Conservation (phyloP, 192 early-diverging fungal genomes). For the Backusella australiensis region DNA sequence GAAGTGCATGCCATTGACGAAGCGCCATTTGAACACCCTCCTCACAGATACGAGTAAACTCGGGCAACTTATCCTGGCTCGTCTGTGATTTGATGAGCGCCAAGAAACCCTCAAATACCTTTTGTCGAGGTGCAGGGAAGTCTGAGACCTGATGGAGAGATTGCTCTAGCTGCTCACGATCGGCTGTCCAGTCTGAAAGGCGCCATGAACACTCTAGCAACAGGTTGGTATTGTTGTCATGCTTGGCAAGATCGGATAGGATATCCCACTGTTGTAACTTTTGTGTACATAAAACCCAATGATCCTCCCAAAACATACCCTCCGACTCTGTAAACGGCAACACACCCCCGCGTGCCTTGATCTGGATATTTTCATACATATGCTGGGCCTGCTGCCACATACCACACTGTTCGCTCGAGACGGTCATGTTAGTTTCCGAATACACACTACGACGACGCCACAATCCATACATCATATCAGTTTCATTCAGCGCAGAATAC, state of each 20-base stretch:
- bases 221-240: conserved; percentile 85
- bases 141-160: conserved; percentile 63
- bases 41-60: conserved; percentile 80
- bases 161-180: conserved; percentile 73
- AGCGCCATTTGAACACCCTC: conserved; percentile 84
- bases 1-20: conserved; percentile 87
- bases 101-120: conserved; percentile 88
- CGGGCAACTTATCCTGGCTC: conserved; percentile 51
- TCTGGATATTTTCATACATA: conserved; percentile 90
- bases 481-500: conserved; percentile 79
- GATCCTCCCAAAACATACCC: conserved; percentile 96
- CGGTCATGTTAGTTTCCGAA: conserved; percentile 89
- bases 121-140: conserved; percentile 62
- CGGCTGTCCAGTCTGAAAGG: conserved; percentile 87
- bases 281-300: conserved; percentile 90
- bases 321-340: conserved; percentile 92
- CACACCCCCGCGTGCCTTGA: conserved; percentile 81
- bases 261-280: conserved; percentile 98
- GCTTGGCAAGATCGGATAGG: conserved; percentile 86
- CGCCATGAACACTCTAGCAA: conserved; percentile 94
- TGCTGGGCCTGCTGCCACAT: conserved; percentile 91
- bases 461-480: conserved; percentile 90
- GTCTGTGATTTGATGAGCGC: conserved; percentile 65
- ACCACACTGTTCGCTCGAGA: conserved; percentile 93
- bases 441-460: conserved; percentile 90